Evolutionary conservation across 2,329 filamentous ascomycete genomes (phyloP).

Genomic region (Acrocalymma vagum): DNA sequence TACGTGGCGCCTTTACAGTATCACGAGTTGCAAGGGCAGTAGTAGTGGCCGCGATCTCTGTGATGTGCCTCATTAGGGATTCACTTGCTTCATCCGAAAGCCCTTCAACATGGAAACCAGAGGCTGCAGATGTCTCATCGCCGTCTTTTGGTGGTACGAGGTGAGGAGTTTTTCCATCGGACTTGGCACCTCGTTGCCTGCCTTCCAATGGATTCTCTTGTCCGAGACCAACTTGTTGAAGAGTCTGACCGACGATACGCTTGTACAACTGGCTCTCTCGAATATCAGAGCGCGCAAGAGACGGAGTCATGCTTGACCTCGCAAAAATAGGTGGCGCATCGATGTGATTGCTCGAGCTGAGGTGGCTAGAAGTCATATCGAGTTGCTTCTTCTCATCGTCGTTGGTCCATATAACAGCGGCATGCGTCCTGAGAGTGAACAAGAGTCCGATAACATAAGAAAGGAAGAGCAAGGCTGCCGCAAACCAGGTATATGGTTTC

Average conservation of each 20-base stretch:
- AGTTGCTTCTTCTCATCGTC: conserved; percentile 64
- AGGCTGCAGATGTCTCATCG: conserved; percentile 53
- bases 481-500: conserved; percentile 90
- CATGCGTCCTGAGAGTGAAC: conserved; percentile 95
- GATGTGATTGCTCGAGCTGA: conserved; percentile 39
- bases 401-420: conserved; percentile 94
- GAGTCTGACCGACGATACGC: conserved; percentile 87
- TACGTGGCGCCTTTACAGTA: conserved; percentile 64
- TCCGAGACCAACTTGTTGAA: conserved; percentile 80
- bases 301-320: conserved; percentile 37
- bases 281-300: conserved; percentile 65
- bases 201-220: conserved; percentile 58
- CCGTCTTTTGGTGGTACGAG: conserved; percentile 45
- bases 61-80: conserved; percentile 82
- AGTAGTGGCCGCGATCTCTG: conserved; percentile 92
- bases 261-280: conserved; percentile 91
- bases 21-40: conserved; percentile 88
- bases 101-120: conserved; percentile 63
- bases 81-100: conserved; percentile 85
- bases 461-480: conserved; percentile 84
- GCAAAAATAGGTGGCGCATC: conserved; percentile 40
- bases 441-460: conserved; percentile 93
- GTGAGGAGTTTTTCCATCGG: conserved; percentile 42
- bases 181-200: conserved; percentile 29
- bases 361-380: conserved; percentile 47